Base-by-base conservation (phyloP, 352 stramenopile species). In the Phytophthora colocasiae region DNA sequence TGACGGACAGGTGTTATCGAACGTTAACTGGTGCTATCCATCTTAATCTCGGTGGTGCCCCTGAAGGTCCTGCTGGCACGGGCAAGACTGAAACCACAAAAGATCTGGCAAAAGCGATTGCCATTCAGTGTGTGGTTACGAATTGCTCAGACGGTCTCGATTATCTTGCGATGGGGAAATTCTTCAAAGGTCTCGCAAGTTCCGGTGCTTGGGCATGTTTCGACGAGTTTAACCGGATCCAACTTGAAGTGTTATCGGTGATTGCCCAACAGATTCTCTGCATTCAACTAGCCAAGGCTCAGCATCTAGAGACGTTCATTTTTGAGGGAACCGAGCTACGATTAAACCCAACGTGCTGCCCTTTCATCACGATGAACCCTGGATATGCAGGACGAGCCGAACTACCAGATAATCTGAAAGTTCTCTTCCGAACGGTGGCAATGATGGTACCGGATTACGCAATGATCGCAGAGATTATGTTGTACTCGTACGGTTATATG, bases 381-480 rank as follows among this genome's bases (percentile, higher is more conserved):
- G 84, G 83, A 7, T 97, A 98, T 65, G 90, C 92, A 12, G 92
- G 92, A 15, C 81, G 92, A 59, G 87, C 83, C 9, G 92, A 98
- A 68, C 79, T 98, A 19, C 92, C 93, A 1, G 92, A 98, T 55
- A 98, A 98, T 57, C 69, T 98, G 31, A 98, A 97, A 73, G 92
- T 96, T 15, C 74, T 98, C 1, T 98, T 98, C 59, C 82, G 93
- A 6, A 93, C 89, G 1, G 96, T 97, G 49, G 91, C 92, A 2
- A 98, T 98, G 92, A 98, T 98, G 92, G 92, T 98, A 14, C 92
- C 92, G 14, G 90, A 98, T 63, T 98, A 98, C 63, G 91, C 91
- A 7, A 92, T 97, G 77, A 98, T 98, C 71, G 93, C 88, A 32
- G 90, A 98, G 69, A 98, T 98, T 69, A 97, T 97, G 76, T 75